These are phyloP conservation scores for Aspergillus cristatus DNA, from an alignment of 495 filamentous ascomycete genomes.

Conservation along the genomic window DNA sequence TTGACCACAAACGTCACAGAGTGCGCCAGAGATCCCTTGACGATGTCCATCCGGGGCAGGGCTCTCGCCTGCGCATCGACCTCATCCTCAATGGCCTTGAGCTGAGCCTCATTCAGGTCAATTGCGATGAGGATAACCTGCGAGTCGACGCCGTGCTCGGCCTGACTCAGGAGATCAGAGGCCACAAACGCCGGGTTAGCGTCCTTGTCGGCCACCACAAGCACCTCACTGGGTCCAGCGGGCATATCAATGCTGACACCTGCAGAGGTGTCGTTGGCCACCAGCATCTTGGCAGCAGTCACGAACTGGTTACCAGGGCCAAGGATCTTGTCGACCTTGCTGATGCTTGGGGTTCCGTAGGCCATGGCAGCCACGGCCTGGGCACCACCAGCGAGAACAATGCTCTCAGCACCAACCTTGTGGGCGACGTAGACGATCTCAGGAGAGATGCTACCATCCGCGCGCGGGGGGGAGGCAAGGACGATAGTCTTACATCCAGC, in stretches of 20 bases:
- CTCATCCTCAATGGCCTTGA: slow-evolving; percentile 80
- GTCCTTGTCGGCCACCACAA: slow-evolving; percentile 85
- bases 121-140: slow-evolving; percentile 91
- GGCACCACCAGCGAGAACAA: slow-evolving; percentile 89
- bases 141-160: slow-evolving; percentile 90
- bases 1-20: slow-evolving; percentile 80
- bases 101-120: slow-evolving; percentile 58
- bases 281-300: slow-evolving; percentile 95
- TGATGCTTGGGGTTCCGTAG: slow-evolving; percentile 62
- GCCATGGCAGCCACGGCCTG: slow-evolving; percentile 82
- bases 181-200: slow-evolving; percentile 94
- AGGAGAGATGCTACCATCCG: slow-evolving; percentile 84
- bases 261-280: slow-evolving; percentile 91
- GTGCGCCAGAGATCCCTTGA: slow-evolving; percentile 82
- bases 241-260: slow-evolving; percentile 98
- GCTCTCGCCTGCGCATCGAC: slow-evolving; percentile 82
- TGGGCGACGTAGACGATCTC: slow-evolving; percentile 98
- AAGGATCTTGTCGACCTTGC: slow-evolving; percentile 97
- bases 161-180: slow-evolving; percentile 87
- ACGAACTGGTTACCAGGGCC: slow-evolving; percentile 98
- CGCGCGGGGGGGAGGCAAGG: slow-evolving; percentile 79
- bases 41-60: slow-evolving; percentile 84
- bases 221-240: slow-evolving; percentile 89
- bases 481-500: slow-evolving; percentile 96
- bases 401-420: slow-evolving; percentile 90